These are phyloP conservation scores for Citrus trifoliata DNA, from an alignment of 345 rosid genomes.

Conservation along the genomic window DNA sequence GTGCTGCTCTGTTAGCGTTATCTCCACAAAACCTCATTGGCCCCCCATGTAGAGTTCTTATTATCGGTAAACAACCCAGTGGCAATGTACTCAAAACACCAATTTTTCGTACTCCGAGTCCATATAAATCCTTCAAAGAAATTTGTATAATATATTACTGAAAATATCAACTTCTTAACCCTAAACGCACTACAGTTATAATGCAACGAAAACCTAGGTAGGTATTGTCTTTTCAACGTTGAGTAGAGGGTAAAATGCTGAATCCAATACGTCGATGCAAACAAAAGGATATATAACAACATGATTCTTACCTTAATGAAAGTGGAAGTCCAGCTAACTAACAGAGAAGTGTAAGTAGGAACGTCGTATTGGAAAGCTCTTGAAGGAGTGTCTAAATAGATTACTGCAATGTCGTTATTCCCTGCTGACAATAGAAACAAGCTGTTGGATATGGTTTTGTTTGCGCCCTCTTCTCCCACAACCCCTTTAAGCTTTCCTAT, in stretches of 20 bases:
- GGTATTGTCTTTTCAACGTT: too few species aligned
- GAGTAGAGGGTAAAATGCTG: too few species aligned
- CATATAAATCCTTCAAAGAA: conserved; percentile 12
- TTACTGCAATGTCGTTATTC: conserved; percentile 20
- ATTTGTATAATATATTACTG: neutral
- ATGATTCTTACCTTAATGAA: conserved; percentile 17
- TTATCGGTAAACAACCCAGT: conserved; percentile 18
- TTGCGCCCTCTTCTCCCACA: conserved; percentile 11
- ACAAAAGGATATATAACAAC: neutral
- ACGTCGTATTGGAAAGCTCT: neutral
- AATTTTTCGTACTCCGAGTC: conserved; percentile 21
- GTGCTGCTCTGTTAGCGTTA: conserved; percentile 1
- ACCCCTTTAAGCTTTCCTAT: conserved; percentile 1
- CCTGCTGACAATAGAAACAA: conserved; percentile 13
- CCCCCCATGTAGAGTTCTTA: neutral
- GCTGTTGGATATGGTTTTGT: neutral
- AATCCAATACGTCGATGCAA: too few species aligned
- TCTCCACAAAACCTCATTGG: neutral
- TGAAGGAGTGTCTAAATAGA: neutral
- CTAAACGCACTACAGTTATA: too few species aligned
- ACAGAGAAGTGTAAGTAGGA: neutral
- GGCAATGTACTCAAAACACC: conserved; percentile 13
- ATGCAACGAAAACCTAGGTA: too few species aligned
- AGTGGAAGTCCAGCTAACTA: conserved; percentile 7
- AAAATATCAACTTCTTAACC: neutral